Evolutionary conservation across 164 flowering plant genomes (phyloP).

Genomic region (Hamamelis virginiana): DNA sequence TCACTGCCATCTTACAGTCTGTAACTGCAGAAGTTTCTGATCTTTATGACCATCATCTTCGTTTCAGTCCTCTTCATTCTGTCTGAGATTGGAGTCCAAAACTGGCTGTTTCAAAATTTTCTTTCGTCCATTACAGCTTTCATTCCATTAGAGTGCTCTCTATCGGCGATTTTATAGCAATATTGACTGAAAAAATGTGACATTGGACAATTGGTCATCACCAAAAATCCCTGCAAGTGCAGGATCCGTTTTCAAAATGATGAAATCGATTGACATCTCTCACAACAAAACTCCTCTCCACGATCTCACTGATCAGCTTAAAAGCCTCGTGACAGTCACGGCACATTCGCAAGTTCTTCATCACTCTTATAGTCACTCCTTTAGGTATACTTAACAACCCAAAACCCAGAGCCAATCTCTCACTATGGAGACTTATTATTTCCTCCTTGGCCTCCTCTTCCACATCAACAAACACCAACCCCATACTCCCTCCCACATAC

Average conservation of each 20-base stretch:
- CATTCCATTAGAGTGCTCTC: too few species aligned
- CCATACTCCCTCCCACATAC: conserved; percentile 37
- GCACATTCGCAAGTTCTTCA: conserved; percentile 79
- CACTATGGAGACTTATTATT: conserved; percentile 57
- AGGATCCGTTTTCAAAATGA: conserved; percentile 53
- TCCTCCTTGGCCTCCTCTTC: conserved; percentile 63
- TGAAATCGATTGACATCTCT: conserved; percentile 75
- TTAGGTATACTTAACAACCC: conserved; percentile 50
- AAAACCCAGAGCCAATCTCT: conserved; percentile 67
- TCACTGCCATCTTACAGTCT: too few species aligned
- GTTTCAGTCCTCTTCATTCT: too few species aligned
- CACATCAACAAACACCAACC: conserved; percentile 53
- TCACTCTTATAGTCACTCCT: conserved; percentile 53
- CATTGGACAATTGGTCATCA: conserved; percentile 18
- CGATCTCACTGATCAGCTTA: conserved; percentile 56
- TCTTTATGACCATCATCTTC: too few species aligned
- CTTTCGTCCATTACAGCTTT: too few species aligned
- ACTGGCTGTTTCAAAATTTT: too few species aligned
- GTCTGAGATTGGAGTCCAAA: too few species aligned
- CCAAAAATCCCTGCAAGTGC: conserved; percentile 67
- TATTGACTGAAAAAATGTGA: too few species aligned
- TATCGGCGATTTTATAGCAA: too few species aligned
- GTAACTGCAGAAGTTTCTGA: too few species aligned
- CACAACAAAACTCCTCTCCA: conserved; percentile 55
- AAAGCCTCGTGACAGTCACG: conserved; percentile 62